These are phyloP conservation scores for Jaenimonas drosophilae DNA, from an alignment of 208 protist species.

Conservation along the genomic window DNA sequence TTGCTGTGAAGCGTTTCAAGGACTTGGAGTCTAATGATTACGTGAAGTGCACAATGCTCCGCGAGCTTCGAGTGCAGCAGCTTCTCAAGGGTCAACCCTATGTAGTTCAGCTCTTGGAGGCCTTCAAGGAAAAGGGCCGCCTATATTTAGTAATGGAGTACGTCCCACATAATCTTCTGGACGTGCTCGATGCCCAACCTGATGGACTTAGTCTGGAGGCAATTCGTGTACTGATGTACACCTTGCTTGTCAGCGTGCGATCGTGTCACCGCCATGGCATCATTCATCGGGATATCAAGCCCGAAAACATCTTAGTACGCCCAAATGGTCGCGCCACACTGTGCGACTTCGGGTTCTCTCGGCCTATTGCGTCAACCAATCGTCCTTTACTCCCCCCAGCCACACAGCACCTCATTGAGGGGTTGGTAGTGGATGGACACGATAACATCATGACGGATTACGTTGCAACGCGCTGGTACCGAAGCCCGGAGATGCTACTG, in stretches of 20 bases:
- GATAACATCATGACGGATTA: conserved; percentile 76
- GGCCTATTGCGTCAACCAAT: conserved; percentile 10
- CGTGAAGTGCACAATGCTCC: conserved; percentile 81
- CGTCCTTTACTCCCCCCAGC: too few species aligned
- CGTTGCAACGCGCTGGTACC: conserved; percentile 90
- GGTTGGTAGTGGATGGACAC: conserved; percentile 30
- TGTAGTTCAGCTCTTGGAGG: conserved; percentile 86
- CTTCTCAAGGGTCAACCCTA: conserved; percentile 81
- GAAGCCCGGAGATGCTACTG: conserved; percentile 89
- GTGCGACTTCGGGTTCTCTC: conserved; percentile 89
- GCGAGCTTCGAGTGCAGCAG: conserved; percentile 89
- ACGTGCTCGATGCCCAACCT: conserved; percentile 62
- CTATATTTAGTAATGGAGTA: conserved; percentile 95
- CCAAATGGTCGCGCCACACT: conserved; percentile 44
- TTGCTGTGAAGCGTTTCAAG: conserved; percentile 95
- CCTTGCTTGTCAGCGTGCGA: conserved; percentile 78
- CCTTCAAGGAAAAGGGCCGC: conserved; percentile 73
- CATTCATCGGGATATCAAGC: conserved; percentile 90
- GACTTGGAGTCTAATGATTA: conserved; percentile 79
- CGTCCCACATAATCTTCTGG: conserved; percentile 79
- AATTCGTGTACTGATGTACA: conserved; percentile 75
- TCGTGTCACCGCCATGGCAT: conserved; percentile 89
- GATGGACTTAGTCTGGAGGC: conserved; percentile 34
- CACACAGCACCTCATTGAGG: conserved; percentile 6
- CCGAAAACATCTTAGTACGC: conserved; percentile 84